Conservation (phyloP, 1,139 yeast genomes). For the Kurtzmaniella natalensis region DNA sequence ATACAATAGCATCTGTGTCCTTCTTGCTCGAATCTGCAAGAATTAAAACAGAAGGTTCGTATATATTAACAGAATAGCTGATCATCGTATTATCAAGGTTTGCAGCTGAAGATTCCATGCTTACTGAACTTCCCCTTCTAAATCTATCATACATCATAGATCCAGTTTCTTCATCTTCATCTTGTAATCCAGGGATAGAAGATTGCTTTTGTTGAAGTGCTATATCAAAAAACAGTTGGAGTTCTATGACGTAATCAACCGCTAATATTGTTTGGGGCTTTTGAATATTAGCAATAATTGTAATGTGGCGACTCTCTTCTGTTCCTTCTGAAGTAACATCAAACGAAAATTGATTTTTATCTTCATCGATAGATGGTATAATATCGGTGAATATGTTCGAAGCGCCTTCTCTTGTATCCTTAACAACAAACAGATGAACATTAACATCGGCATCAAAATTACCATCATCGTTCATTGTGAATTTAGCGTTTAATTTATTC, state of each 20-base stretch:
- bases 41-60: constrained; percentile 74
- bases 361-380: constrained; percentile 65
- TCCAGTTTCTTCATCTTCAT: constrained; percentile 9
- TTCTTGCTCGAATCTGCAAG: constrained; percentile 71
- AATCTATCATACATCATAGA: constrained; percentile 5
- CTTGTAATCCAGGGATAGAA: constrained; percentile 14
- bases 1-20: constrained; percentile 84
- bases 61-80: constrained; percentile 65
- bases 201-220: constrained; percentile 28
- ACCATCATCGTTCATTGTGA: constrained; percentile 51
- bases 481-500: constrained; percentile 50
- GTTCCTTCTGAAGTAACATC: constrained; percentile 42
- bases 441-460: constrained; percentile 58
- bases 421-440: constrained; percentile 70
- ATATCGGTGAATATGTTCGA: constrained; percentile 74
- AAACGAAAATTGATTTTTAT: constrained; percentile 69
- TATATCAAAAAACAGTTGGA: constrained; percentile 57
- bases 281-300: constrained; percentile 62
- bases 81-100: constrained; percentile 9
- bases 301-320: constrained; percentile 38
- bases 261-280: constrained; percentile 81
- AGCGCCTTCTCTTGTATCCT: constrained; percentile 61
- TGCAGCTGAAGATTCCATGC: neutral
- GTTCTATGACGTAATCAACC: constrained; percentile 75
- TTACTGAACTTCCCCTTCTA: neutral